Base-by-base conservation (phyloP, 1,284 basidiomycete species). In the Cutaneotrichosporon cutaneum region DNA sequence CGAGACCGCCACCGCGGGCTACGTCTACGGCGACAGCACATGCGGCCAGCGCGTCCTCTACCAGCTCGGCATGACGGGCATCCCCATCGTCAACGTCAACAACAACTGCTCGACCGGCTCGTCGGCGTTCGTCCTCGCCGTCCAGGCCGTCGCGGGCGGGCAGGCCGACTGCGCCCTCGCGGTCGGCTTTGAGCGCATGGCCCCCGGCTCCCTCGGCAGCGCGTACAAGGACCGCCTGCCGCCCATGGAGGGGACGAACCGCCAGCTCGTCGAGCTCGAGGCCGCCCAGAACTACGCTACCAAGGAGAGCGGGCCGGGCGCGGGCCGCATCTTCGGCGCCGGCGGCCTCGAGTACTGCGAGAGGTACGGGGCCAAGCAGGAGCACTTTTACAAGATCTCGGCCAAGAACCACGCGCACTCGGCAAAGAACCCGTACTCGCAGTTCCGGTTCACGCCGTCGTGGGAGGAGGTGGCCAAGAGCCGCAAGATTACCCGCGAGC, bases 71-170 rank as follows among this genome's bases (percentile, higher is more conserved):
- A 66, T 66, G 64, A 66, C 64, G 9, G 62, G 61, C 18, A 66
- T 66, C 51, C 64, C 64, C 8, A 63, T 66, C 52, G 21, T 61
- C 33, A 66, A 66, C 54, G 59, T 66, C 36, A 66, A 66, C 64
- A 66, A 66, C 64, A 66, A 66, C 64, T 66, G 64, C 59, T 63
- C 61, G 16, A 66, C 64, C 7, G 64, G 64, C 4, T 63, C 61
- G 27, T 63, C 61, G 3, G 64, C 64, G 10, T 66, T 66, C 16
- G 57, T 63, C 4, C n/a, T 10, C 10, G 53, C 57, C 35, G 64
- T 66, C 6, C 22, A 55, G 13, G 42, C 64, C 6, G 53, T 66
- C 18, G 53, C 58, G 44, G 47, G 53, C 7, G 64, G 64, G 16
- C 64, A 66, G 61, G 57, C 47, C 54, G 61, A 66, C 14, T 66